Percentiles rank a stretch among this genome's conserved stretches.
phyloP scores from a whole-genome alignment of 179 eudicot species.

The Gypsophila paniculata region DNA sequence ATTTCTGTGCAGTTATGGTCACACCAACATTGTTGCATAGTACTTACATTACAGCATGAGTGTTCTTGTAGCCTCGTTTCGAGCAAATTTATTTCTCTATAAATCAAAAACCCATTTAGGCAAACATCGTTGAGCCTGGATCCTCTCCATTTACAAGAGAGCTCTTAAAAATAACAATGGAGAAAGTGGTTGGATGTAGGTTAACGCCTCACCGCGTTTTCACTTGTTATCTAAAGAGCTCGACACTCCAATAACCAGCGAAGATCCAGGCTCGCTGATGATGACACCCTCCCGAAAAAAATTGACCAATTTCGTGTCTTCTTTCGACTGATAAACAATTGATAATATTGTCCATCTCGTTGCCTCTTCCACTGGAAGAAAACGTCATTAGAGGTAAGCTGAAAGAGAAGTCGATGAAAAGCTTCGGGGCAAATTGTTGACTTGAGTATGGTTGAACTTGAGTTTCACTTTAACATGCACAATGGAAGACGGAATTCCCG shows the following conservation, averaged over 20 bases:
- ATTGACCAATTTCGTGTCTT: not conserved
- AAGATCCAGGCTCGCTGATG: not conserved
- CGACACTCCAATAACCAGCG: not conserved
- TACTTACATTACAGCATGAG: not conserved
- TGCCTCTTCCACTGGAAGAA: not conserved
- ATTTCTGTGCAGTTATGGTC: not conserved
- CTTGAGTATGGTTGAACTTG: not conserved
- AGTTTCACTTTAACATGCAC: slow-evolving; percentile 51
- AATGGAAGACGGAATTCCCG: slow-evolving; percentile 58
- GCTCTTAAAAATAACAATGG: slow-evolving; percentile 2
- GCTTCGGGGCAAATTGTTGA: not conserved
- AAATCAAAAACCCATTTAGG: not conserved
- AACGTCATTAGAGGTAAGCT: not conserved
- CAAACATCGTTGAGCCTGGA: not conserved
- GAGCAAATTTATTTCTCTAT: not conserved
- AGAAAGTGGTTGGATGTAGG: not conserved
- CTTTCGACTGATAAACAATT: not conserved
- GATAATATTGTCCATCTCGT: not conserved
- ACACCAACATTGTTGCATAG: not conserved
- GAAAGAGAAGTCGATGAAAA: not conserved
- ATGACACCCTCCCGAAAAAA: not conserved
- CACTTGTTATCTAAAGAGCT: not conserved
- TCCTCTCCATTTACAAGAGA: slow-evolving; percentile 11
- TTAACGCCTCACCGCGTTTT: not conserved
- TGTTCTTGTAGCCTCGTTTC: not conserved